A percentile compares a stretch with the other conserved stretches of the same genome.
phyloP scores from a whole-genome alignment of 352 stramenopile species.

The Pythium utonaiense region DNA sequence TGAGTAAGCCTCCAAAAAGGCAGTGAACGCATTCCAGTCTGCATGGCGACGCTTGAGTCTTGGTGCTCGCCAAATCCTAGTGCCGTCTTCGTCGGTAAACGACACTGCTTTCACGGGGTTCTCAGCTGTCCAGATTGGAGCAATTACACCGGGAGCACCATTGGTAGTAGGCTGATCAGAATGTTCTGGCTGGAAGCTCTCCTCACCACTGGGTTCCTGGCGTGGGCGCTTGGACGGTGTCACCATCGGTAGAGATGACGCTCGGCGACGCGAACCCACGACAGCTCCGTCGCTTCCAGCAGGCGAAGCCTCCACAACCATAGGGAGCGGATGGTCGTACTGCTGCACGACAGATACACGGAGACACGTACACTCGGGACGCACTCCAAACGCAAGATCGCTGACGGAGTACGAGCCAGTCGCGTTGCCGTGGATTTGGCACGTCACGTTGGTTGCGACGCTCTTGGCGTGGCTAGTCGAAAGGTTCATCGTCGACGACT shows the following conservation, averaged over 20 bases:
- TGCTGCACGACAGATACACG: conserved; percentile 5
- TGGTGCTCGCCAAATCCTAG: conserved; percentile 43
- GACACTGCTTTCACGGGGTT: conserved; percentile 17
- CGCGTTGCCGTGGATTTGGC: conserved; percentile 9
- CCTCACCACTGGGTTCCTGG: neutral
- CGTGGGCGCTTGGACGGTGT: neutral
- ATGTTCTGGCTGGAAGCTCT: neutral
- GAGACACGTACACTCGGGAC: conserved; percentile 9
- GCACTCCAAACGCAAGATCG: neutral
- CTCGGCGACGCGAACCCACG: neutral
- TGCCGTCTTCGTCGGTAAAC: conserved; percentile 26
- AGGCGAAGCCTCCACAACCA: neutral
- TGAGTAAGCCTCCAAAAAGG: conserved; percentile 59
- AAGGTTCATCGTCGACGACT: neutral
- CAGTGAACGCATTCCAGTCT: conserved; percentile 56
- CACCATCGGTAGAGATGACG: neutral
- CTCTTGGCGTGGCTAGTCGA: neutral
- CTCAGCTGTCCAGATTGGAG: conserved; percentile 20
- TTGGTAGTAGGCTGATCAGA: neutral
- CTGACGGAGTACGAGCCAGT: neutral
- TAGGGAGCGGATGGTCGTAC: neutral
- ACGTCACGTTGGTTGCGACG: conserved; percentile 7
- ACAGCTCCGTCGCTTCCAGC: neutral
- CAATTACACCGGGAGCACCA: conserved; percentile 2
- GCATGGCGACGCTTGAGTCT: conserved; percentile 43